These are phyloP conservation scores for Venturiaceae sp. DNA, from an alignment of 2,329 filamentous ascomycete genomes.

Conservation along the genomic window DNA sequence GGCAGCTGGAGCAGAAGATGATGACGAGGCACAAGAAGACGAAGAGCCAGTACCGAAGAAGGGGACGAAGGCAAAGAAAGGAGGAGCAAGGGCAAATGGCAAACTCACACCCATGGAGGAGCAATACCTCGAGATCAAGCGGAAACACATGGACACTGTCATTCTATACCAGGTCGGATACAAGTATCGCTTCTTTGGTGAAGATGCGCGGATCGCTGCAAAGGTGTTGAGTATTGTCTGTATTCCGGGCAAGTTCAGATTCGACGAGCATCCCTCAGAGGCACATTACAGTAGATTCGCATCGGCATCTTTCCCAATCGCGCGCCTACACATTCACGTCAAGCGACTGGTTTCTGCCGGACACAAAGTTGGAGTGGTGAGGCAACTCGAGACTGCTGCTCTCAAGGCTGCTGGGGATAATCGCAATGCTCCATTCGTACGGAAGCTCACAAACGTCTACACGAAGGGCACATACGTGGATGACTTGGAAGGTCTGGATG, in stretches of 20 bases:
- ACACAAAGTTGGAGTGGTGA: constrained; percentile 90
- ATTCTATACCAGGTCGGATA: constrained; percentile 94
- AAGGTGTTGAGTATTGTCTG: constrained; percentile 92
- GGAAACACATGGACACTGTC: constrained; percentile 78
- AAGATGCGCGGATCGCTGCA: constrained; percentile 81
- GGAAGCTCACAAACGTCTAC: constrained; percentile 92
- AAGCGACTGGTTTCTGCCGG: constrained; percentile 87
- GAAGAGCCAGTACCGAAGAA: constrained; percentile 38
- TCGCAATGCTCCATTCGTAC: constrained; percentile 80
- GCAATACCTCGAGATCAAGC: constrained; percentile 90
- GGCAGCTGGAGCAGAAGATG: constrained; percentile 40
- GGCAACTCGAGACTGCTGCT: constrained; percentile 90
- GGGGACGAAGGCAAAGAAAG: constrained; percentile 35
- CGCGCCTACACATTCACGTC: constrained; percentile 84
- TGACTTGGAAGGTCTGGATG: constrained; percentile 71
- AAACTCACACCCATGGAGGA: constrained; percentile 93
- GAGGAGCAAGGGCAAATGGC: constrained; percentile 54
- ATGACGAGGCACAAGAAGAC: constrained; percentile 45
- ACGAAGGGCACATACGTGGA: constrained; percentile 98
- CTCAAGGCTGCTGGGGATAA: constrained; percentile 94
- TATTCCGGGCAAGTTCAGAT: constrained; percentile 89
- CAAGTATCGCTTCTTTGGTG: constrained; percentile 95
- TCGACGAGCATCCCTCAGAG: constrained; percentile 89
- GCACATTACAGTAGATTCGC: constrained; percentile 88
- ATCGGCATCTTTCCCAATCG: constrained; percentile 89